Percentiles rank a stretch among this genome's conserved stretches.
phyloP scores from a whole-genome alignment of 805 yeast genomes.

The Brettanomyces custersianus region DNA sequence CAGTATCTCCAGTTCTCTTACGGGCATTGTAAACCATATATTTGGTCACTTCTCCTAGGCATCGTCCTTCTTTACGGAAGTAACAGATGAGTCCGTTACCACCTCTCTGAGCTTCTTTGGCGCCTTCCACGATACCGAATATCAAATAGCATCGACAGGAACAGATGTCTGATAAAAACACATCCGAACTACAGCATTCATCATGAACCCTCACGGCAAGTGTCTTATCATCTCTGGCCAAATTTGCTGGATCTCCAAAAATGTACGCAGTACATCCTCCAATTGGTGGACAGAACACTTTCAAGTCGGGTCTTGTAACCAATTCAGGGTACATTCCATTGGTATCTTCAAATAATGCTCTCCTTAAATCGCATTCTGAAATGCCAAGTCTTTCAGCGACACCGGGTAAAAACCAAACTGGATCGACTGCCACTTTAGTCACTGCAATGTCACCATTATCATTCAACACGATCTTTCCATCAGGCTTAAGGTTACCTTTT shows the following conservation, averaged over 20 bases:
- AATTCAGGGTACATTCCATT: constrained; percentile 67
- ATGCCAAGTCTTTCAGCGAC: constrained; percentile 56
- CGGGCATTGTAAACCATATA: constrained; percentile 63
- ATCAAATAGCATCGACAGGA: constrained; percentile 62
- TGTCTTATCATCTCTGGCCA: constrained; percentile 41
- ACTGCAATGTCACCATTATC: constrained; percentile 52
- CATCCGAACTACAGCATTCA: constrained; percentile 66
- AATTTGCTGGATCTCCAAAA: constrained; percentile 49
- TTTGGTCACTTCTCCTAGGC: constrained; percentile 63
- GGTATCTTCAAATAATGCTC: constrained; percentile 57
- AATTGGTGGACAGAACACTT: constrained; percentile 59
- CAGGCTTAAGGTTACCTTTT: constrained; percentile 44
- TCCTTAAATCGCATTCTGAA: constrained; percentile 45
- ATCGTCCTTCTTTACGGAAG: constrained; percentile 63
- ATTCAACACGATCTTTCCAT: constrained; percentile 53
- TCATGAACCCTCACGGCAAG: constrained; percentile 58
- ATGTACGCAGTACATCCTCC: constrained; percentile 62
- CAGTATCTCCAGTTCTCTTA: constrained; percentile 60
- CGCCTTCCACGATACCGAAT: constrained; percentile 61
- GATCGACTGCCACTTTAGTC: constrained; percentile 59
- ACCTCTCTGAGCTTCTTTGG: constrained; percentile 58
- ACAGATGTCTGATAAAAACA: constrained; percentile 59
- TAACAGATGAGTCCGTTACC: constrained; percentile 58
- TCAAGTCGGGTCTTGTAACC: constrained; percentile 58
- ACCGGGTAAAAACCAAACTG: constrained; percentile 65